Evolutionary conservation across 2,329 filamentous ascomycete genomes (phyloP), one percentile per base, ranked within the genome.

Genomic region (Lasiodiplodia gonubiensis): DNA sequence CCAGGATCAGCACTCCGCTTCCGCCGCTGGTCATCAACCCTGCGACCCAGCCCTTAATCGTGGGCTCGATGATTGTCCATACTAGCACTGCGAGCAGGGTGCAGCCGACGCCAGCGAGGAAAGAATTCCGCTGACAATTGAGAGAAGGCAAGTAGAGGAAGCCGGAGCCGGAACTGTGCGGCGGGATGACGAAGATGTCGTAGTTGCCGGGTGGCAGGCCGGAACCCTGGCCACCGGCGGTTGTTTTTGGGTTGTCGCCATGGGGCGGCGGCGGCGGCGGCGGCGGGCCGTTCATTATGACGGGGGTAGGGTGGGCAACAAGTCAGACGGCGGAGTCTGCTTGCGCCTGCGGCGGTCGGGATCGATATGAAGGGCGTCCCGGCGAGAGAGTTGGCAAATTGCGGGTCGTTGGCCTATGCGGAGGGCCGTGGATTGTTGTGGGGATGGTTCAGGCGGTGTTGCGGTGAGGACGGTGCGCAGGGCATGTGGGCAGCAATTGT

Each of bases 141-240:
- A 98, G 80, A 0, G 94, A 97, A 0, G 94, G 94, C n/a, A 98
- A 87, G 78, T 98, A 97, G 33, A 98, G 84, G 79, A 97, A 97
- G 39, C 94, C 94, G 0, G 89, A 88, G 64, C 94, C 94, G 7
- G 94, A 86, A 12, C 93, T 94, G 79, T 97, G 93, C 55, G 94
- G 92, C 8, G 94, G 94, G 74, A 98, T 94, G 77, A 97, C 91
- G 82, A 97, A 97, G 76, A 98, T 97, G 82, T 98, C 94, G 80
- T 97, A 98, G 77, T 95, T 96, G 66, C 94, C 94, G 1, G 91
- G 86, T 2, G 94, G 94, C 57, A 97, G 83, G 67, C 91, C 90
- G 30, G 84, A 83, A n/a, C 78, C 49, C 6, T 52, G 37, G 59
- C 69, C 69, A 16, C 48, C 30, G 67, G 71, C 74, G 14, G 77